Evolutionary conservation across 805 yeast species (phyloP).

Genomic region (Candida suzukii): DNA sequence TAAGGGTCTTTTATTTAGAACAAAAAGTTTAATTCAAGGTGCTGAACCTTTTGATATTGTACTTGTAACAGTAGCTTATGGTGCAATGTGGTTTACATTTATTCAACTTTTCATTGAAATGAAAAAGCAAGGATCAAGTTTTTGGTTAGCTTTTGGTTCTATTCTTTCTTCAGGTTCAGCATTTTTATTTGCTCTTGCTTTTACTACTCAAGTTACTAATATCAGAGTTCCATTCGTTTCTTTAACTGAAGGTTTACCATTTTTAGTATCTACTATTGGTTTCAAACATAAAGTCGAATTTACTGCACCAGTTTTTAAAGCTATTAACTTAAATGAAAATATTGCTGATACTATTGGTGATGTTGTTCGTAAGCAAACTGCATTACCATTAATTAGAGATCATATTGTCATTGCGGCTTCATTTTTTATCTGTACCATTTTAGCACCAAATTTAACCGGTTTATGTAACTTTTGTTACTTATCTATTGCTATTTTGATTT

Average conservation of each 20-base stretch:
- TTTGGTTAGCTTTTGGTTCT: slow-evolving; percentile 81
- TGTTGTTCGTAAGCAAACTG: slow-evolving; percentile 27
- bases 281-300: slow-evolving; percentile 78
- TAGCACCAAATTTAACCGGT: slow-evolving; percentile 63
- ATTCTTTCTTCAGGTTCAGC: slow-evolving; percentile 76
- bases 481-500: slow-evolving; percentile 59
- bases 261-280: slow-evolving; percentile 86
- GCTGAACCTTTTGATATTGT: slow-evolving; percentile 85
- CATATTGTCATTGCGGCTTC: slow-evolving; percentile 67
- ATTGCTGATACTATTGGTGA: slow-evolving; percentile 25
- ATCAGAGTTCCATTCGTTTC: slow-evolving; percentile 63
- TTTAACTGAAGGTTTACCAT: slow-evolving; percentile 87
- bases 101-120: slow-evolving; percentile 68
- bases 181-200: slow-evolving; percentile 67
- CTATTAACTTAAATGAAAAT: slow-evolving; percentile 23
- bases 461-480: slow-evolving; percentile 76
- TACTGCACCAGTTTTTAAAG: slow-evolving; percentile 50
- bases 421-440: slow-evolving; percentile 57
- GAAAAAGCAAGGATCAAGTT: slow-evolving; percentile 71
- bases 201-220: slow-evolving; percentile 49
- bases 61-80: slow-evolving; percentile 71
- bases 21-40: slow-evolving; percentile 44
- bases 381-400: slow-evolving; percentile 60
- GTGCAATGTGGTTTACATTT: slow-evolving; percentile 84
- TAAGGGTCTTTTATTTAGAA: slow-evolving; percentile 30